Conservation (phyloP, 2,329 filamentous ascomycete genomes). For the Aspergillus sp. region DNA sequence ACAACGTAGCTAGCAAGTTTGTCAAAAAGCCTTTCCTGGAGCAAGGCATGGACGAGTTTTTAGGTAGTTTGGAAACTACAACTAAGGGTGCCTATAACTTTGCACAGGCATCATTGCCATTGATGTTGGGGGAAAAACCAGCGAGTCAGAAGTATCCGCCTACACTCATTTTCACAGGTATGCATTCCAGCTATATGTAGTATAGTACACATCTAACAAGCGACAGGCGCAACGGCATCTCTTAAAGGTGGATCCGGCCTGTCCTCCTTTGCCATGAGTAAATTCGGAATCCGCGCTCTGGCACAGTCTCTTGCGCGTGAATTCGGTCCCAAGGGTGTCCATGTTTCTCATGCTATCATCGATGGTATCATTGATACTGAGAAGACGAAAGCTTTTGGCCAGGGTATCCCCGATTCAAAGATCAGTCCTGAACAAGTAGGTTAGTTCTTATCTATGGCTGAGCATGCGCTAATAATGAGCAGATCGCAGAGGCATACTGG, state of each 20-base stretch:
- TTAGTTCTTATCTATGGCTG: conserved; percentile 8
- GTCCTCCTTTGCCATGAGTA: conserved; percentile 47
- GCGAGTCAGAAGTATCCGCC: conserved; percentile 39
- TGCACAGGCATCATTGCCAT: conserved; percentile 44
- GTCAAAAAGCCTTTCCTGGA: conserved; percentile 23
- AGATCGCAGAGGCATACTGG: conserved; percentile 56
- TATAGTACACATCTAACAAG: background rate
- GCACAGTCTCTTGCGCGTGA: conserved; percentile 49
- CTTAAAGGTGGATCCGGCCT: conserved; percentile 48
- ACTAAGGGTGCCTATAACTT: conserved; percentile 49
- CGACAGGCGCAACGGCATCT: conserved; percentile 46
- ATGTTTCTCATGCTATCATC: conserved; percentile 53
- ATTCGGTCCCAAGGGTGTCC: conserved; percentile 52
- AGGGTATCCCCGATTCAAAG: conserved; percentile 45
- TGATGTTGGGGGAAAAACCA: conserved; percentile 38
- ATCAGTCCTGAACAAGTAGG: conserved; percentile 45
- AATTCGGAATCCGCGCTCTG: conserved; percentile 50
- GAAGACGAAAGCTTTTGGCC: conserved; percentile 36
- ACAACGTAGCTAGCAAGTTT: conserved; percentile 46
- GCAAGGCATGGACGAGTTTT: conserved; percentile 14
- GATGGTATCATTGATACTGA: conserved; percentile 54
- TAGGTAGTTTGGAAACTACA: conserved; percentile 12
- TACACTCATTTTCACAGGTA: conserved; percentile 48
- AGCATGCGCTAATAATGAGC: background rate
- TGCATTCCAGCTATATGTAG: background rate